Base-by-base conservation (phyloP, 228 moss, liverwort and hornwort genomes). In the Sphagnum magellanicum region DNA sequence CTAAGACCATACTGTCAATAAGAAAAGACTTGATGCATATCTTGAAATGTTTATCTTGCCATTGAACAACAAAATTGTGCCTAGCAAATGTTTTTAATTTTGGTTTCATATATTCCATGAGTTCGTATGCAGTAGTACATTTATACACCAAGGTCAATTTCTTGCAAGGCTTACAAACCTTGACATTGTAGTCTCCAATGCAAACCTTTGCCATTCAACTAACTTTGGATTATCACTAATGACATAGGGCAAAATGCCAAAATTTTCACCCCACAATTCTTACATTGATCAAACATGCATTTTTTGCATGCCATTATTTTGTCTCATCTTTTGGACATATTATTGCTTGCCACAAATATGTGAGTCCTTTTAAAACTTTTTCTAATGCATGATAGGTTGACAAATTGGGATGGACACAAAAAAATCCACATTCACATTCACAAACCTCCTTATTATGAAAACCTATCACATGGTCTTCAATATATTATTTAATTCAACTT, bases 11-110 rank as follows among this genome's bases (percentile, higher is more conserved):
- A 13, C 1, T 16, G 0, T 66, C 50, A 6, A 65, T 58, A 48
- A 50, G n/a, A 73, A 73, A 4, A 49, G 10, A 1, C 4, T 12
- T 8, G 16, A 8, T 5, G 50, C 65, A 5, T 1, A 10, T 5
- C 17, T 17, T 66, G 12, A 13, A 50, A 6, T 65, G 14, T 8
- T 57, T 49, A 59, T 50, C 49, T 16, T 73, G 66, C 66, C 73
- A 65, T 1, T 50, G 15, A 0, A 4, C 49, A 10, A 16, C 0
- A 59, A 65, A 73, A 0, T 73, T 73, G 8, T 73, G 73, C 0
- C 16, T 10, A 4, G 66, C 0, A 59, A 72, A 72, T 0, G 3
- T 0, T 6, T 8, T 0, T 55, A 59, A 50, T 1, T 17, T 57
- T 12, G 10, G 5, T 6, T 4, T 6, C 8, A 73, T n/a, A 16